Evolutionary conservation across 2,329 filamentous ascomycete genomes (phyloP).

Genomic region (Venturia pyrina): DNA sequence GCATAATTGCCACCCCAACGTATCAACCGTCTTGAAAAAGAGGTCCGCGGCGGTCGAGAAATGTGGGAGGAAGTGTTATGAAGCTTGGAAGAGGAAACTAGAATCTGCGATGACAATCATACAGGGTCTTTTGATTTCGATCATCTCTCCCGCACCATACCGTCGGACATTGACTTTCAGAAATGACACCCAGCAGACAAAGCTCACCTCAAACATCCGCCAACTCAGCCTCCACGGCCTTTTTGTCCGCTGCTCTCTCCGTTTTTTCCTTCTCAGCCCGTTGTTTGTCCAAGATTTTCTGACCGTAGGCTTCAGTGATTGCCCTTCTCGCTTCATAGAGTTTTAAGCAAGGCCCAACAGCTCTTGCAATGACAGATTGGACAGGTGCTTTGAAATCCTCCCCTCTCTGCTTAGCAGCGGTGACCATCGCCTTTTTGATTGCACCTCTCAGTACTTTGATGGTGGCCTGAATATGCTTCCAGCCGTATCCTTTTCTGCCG

Average conservation of each 20-base stretch:
- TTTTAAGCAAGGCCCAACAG: slow-evolving; percentile 22
- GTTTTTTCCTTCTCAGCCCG: not conserved
- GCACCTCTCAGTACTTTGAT: slow-evolving; percentile 22
- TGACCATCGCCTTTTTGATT: not conserved
- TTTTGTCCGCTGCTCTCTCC: not conserved
- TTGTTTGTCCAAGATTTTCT: slow-evolving; percentile 2
- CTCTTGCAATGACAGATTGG: slow-evolving; percentile 16
- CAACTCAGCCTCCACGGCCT: not conserved
- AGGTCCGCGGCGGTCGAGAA: too few species aligned
- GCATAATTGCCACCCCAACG: too few species aligned
- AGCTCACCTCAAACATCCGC: not conserved
- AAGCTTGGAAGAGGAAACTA: too few species aligned
- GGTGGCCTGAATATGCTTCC: slow-evolving; percentile 39
- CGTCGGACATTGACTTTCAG: not conserved
- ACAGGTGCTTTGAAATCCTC: not conserved
- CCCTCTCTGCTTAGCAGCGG: not conserved
- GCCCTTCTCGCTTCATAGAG: slow-evolving; percentile 17
- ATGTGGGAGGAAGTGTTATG: too few species aligned
- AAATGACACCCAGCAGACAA: not conserved
- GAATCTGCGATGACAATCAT: too few species aligned
- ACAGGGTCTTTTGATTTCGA: not conserved
- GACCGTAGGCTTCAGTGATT: slow-evolving; percentile 14
- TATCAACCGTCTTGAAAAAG: too few species aligned
- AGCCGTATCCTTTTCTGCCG: slow-evolving; percentile 37
- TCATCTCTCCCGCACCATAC: not conserved